Evolutionary conservation across 768 basidiomycete genomes (phyloP), one percentile per base, ranked within the genome.

Genomic region (Leccinum boreale): DNA sequence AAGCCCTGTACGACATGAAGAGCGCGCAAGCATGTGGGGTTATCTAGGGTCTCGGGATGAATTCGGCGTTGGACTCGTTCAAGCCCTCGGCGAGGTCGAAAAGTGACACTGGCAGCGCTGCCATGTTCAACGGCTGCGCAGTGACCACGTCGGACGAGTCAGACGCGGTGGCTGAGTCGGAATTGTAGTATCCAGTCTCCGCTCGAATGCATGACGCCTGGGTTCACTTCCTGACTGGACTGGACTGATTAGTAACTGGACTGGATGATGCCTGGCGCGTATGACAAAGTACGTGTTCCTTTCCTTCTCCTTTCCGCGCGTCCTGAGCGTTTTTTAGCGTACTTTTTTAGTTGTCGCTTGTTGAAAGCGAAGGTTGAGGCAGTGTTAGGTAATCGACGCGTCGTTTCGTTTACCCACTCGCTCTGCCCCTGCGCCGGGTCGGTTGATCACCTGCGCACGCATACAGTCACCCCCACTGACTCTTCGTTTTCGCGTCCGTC

Each of bases 301-400:
- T 31, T 42, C 4, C 51, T n/a, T 24, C 21, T 28, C 4, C 19
- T 33, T 45, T 42, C 11, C 15, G 7, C 4, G 26, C 21, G 29
- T 42, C 45, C 23, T 53, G 15, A 3, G 19, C 50, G 48, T 57
- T 59, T 49, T 66, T 63, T 58, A 4, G 19, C 35, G 4, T 1
- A 9, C 58, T 60, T 60, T 56, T 26, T 12, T 24, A 17, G 10
- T 19, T 8, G 66, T 70, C 68, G 68, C 66, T 53, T 48, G 56
- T 68, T 70, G 66, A 69, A 69, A 61, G 24, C 19, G 28, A 7
- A 33, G n/a, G 21, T 44, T 45, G 28, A 17, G 36, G 52, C 17
- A 15, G 26, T 46, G 59, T 70, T 70, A 70, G 63, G 65, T 70
- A 71, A 70, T 65, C 69, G 67, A 71, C 69, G 69, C 69, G 69